phyloP scores from a whole-genome alignment of 345 rosid species.

The Salix udensis region DNA sequence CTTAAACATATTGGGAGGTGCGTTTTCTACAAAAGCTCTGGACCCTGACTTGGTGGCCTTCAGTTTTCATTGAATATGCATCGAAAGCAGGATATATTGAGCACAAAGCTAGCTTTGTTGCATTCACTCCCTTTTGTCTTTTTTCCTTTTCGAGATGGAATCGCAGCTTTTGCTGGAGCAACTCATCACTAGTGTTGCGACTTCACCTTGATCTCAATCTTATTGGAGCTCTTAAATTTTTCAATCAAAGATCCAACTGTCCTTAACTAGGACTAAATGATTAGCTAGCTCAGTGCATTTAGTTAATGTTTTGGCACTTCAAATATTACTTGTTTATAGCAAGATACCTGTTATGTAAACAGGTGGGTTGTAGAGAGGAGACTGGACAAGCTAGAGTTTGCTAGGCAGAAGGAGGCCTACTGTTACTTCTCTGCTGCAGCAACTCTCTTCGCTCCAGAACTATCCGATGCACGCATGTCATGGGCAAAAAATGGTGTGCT shows the following conservation, averaged over 20 bases:
- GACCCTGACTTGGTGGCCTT: neutral
- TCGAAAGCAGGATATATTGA: neutral
- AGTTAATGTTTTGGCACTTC: neutral
- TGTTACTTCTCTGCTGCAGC: conserved; percentile 87
- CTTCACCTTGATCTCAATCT: neutral
- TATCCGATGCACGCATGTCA: conserved; percentile 78
- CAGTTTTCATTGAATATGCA: neutral
- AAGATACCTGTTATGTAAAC: conserved; percentile 14
- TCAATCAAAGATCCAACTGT: neutral
- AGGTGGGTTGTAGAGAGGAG: conserved; percentile 66
- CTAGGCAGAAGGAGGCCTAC: conserved; percentile 70
- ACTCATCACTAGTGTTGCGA: neutral
- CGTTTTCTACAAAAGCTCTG: neutral
- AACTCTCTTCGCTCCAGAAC: conserved; percentile 51
- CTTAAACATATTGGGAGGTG: conserved; percentile 67
- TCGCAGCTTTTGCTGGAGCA: neutral
- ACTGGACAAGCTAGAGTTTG: conserved; percentile 72
- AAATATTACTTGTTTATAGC: neutral
- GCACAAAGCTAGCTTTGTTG: conserved; percentile 1
- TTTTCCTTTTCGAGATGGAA: neutral
- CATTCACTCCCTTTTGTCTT: neutral
- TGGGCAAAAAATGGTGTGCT: conserved; percentile 94
- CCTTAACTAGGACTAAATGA: no score
- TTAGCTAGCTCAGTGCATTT: neutral
- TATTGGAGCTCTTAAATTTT: neutral